Evolutionary conservation across 2,329 filamentous ascomycete genomes (phyloP), one percentile per base, ranked within the genome.

Genomic region (Scedosporium aurantiacum): DNA sequence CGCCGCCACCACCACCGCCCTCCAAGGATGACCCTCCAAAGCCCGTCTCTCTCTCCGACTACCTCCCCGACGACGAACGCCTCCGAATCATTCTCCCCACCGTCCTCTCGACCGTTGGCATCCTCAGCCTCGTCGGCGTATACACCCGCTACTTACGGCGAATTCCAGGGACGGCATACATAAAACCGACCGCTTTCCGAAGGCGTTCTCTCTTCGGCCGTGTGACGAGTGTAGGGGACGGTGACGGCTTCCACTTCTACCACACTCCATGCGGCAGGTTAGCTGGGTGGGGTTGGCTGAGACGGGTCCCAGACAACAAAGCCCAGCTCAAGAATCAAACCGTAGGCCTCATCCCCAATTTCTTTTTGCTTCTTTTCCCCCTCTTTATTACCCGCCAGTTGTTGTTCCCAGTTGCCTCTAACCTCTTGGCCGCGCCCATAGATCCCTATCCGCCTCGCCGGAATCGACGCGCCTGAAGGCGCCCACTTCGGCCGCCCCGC

Each of bases 151-250:
- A 92, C 70, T 78, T 99, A 57, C 88, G 91, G 41, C 89, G 94
- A 60, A 90, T 97, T 62, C 91, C 91, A 3, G 87, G 85, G 61
- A 84, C 90, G 41, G 79, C 82, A 25, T 82, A 91, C 70, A 88
- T 99, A 66, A 84, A 85, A 57, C 88, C 90, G 2, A 77, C 79
- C 10, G 88, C 87, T 70, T 93, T 93, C 70, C 84, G 89, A 55
- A 85, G 79, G 63, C 82, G 89, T 67, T 92, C 84, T 66, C 70
- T 99, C 50, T 88, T 93, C 67, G 94, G 94, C 14, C 83, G 82
- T 64, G 94, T 97, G 50, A 97, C 93, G 12, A 91, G 89, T 67
- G 94, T 99, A 25, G 94, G 95, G 50, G 94, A 99, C 79, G 95
- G 91, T 3, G 94, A 99, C 74, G 93, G 93, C 71, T 97, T 99